These are phyloP conservation scores for Fraxinus pennsylvanica DNA, from an alignment of 257 asterid genomes.

Conservation along the genomic window DNA sequence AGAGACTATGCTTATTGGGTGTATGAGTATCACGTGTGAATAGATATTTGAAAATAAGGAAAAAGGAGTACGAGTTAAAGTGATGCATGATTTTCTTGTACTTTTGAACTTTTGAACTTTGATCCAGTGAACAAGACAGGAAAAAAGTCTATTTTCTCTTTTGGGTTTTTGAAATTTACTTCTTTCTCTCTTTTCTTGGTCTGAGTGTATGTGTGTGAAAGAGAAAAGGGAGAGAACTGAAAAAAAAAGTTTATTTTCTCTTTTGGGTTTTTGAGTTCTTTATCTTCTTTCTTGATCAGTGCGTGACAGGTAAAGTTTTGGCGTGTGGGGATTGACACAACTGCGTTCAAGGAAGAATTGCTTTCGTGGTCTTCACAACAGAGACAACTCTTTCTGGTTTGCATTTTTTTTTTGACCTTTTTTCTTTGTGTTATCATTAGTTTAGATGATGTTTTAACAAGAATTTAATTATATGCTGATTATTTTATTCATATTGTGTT, in stretches of 20 bases:
- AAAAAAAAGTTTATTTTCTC: neutral
- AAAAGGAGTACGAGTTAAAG: slow-evolving; percentile 27
- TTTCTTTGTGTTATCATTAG: neutral
- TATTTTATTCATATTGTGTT: neutral
- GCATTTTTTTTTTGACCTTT: slow-evolving; percentile 29
- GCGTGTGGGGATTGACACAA: slow-evolving; percentile 56
- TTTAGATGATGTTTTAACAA: neutral
- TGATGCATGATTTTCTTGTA: slow-evolving; percentile 33
- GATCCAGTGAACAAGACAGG: slow-evolving; percentile 22
- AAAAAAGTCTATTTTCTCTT: neutral
- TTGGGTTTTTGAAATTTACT: neutral
- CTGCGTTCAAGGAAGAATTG: slow-evolving; percentile 46
- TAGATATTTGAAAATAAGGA: slow-evolving; percentile 45
- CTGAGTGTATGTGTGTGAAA: neutral
- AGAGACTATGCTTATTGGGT: slow-evolving; percentile 11
- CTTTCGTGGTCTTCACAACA: slow-evolving; percentile 43
- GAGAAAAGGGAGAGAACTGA: slow-evolving; percentile 14
- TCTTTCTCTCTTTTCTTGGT: neutral
- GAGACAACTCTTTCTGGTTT: slow-evolving; percentile 43
- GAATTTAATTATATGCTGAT: neutral
- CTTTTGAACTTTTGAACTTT: slow-evolving; percentile 38
- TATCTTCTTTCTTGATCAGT: neutral
- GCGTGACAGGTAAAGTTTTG: slow-evolving; percentile 21
- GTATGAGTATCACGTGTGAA: slow-evolving; percentile 74
- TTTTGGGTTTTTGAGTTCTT: neutral